Evolutionary conservation across 805 yeast genomes (phyloP).

Genomic region (Yamadazyma nakazawae): DNA sequence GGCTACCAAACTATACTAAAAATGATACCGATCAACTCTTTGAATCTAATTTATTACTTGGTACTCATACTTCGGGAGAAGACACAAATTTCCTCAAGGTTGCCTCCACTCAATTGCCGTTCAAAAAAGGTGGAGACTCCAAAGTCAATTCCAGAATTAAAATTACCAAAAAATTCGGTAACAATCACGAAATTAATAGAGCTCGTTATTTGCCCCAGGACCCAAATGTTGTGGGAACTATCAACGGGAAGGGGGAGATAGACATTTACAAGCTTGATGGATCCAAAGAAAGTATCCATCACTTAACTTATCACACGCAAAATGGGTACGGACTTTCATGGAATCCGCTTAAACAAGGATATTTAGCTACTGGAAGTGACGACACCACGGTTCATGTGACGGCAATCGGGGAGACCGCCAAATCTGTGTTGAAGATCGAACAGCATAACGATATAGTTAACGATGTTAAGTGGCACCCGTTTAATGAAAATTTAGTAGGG

Average conservation of each 20-base stretch:
- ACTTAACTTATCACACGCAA: slow-evolving; percentile 43
- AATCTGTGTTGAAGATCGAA: slow-evolving; percentile 8
- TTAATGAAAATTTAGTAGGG: slow-evolving; percentile 52
- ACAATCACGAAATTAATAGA: slow-evolving; percentile 65
- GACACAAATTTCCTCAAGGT: slow-evolving; percentile 65
- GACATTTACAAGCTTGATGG: slow-evolving; percentile 47
- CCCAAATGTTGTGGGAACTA: slow-evolving; percentile 54
- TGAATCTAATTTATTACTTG: slow-evolving; percentile 55
- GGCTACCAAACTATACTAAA: slow-evolving; percentile 52
- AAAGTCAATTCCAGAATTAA: slow-evolving; percentile 54
- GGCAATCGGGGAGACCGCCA: slow-evolving; percentile 37
- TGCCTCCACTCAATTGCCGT: slow-evolving; percentile 59
- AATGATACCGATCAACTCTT: slow-evolving; percentile 25
- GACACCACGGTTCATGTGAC: slow-evolving; percentile 63
- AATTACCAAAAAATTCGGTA: slow-evolving; percentile 57
- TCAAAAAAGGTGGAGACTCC: slow-evolving; percentile 18
- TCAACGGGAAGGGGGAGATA: slow-evolving; percentile 63
- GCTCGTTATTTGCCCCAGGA: slow-evolving; percentile 69
- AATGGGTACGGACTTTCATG: slow-evolving; percentile 79
- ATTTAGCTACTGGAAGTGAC: slow-evolving; percentile 60
- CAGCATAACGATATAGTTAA: slow-evolving; percentile 62
- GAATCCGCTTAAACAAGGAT: slow-evolving; percentile 48
- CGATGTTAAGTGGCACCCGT: slow-evolving; percentile 70
- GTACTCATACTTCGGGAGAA: slow-evolving; percentile 73
- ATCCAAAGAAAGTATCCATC: slow-evolving; percentile 20